Percentiles rank a stretch among this genome's conserved stretches.
These are phyloP conservation scores for Xylaria sp. DNA, from an alignment of 2,329 filamentous ascomycete species.

Conservation along the genomic window DNA sequence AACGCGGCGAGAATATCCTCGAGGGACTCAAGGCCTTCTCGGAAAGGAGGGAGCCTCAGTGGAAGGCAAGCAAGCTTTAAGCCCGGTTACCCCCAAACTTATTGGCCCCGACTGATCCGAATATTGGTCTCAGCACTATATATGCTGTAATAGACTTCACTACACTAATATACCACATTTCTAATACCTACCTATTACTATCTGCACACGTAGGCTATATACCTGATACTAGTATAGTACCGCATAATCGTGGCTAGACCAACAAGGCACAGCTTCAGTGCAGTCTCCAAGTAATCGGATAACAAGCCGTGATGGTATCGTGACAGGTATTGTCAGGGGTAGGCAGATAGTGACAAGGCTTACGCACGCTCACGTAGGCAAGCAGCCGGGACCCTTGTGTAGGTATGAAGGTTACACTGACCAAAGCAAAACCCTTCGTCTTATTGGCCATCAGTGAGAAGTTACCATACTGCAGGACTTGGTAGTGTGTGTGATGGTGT, in stretches of 20 bases:
- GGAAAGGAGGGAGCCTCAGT: constrained; percentile 47
- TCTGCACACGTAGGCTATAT: background rate
- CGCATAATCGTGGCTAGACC: constrained; percentile 2
- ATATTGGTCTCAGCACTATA: background rate
- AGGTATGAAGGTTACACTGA: constrained; percentile 1
- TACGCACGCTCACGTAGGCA: constrained; percentile 2
- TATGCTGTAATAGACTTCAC: background rate
- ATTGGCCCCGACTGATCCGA: background rate
- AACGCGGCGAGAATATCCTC: constrained; percentile 48
- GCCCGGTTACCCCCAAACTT: background rate
- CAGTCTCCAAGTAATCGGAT: background rate
- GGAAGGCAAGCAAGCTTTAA: constrained; percentile 46
- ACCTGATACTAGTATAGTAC: constrained; percentile 1
- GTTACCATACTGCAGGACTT: background rate
- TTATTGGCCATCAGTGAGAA: background rate
- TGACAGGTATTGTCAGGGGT: constrained; percentile 3
- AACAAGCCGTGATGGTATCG: background rate
- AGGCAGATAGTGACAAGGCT: background rate
- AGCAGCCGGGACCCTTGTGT: background rate
- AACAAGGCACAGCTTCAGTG: background rate
- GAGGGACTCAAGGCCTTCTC: constrained; percentile 48
- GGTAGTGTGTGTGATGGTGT: constrained; percentile 3
- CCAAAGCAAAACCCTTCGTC: background rate
- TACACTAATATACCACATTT: background rate
- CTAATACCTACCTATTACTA: constrained; percentile 7